Evolutionary conservation across 2,329 filamentous ascomycete genomes (phyloP), one percentile per base, ranked within the genome.

Genomic region (Ceratocystiopsis minuta): DNA sequence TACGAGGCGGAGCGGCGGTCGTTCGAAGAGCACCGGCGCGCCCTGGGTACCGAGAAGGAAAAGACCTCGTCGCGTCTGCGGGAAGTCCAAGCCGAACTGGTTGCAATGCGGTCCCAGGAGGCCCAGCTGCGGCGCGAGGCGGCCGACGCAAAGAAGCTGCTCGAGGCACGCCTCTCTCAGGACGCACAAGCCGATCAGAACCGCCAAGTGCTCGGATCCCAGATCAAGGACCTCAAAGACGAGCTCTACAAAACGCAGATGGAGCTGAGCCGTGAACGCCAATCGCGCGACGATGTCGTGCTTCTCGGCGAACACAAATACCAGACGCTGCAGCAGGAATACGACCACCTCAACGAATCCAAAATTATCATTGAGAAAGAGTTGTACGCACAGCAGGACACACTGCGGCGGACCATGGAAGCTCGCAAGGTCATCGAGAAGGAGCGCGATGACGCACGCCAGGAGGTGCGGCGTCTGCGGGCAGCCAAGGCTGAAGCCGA

Each of bases 321-420:
- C 52, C 68, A 81, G 37, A 75, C 79, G 40, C 66, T 98, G 46
- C 79, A 87, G 55, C 78, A 87, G 20, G 86, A 96, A 49, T 93
- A 78, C 51, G 79, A 92, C 39, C 73, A 75, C 32, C 68, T 96
- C 32, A 94, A 94, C 52, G 86, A 95, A 48, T 79, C 85, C 24
- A 98, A 98, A 60, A 94, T 95, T 52, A 93, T 78, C 38, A 94
- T 98, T 48, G 88, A 98, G 59, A 96, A 95, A 58, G 88, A 96
- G 59, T 78, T 98, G 57, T 96, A 96, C 56, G 80, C 83, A 6
- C 88, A 96, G 55, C 87, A 95, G 57, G 88, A 98, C 55, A 81
- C 83, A 12, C 71, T 95, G 37, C 77, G 90, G 34, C 76, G 88
- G 42, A 83, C 86, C 12, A 84, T 80, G 50, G 86, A 94, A 57